Conservation (phyloP, 2,329 filamentous ascomycete species). For the Chaetomiaceae sp. region DNA sequence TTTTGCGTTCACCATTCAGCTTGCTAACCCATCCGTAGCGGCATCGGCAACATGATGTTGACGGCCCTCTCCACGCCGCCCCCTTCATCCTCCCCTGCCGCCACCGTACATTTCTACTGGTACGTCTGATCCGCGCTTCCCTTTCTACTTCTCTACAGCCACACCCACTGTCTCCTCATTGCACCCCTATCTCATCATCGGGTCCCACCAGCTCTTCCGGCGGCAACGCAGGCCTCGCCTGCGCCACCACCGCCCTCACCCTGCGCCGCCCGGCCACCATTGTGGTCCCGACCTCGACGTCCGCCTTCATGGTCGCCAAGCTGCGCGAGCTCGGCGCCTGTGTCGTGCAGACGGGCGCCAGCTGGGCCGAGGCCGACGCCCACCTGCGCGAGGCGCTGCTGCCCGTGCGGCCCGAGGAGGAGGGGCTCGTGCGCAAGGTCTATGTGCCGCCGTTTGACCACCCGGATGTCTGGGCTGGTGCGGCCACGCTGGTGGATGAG, state of each 20-base stretch:
- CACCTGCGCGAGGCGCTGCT: conserved; percentile 55
- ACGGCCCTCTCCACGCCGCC: conserved; percentile 34
- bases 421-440: conserved; percentile 34
- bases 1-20: neutral
- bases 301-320: conserved; percentile 61
- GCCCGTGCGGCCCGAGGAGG: conserved; percentile 17
- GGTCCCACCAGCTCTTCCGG: too few relatives aligned
- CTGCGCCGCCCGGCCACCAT: conserved; percentile 61
- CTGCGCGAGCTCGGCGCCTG: conserved; percentile 58
- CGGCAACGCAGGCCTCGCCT: conserved; percentile 75
- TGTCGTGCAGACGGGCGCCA: conserved; percentile 60
- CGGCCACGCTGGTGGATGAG: conserved; percentile 49
- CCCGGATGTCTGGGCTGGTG: conserved; percentile 59
- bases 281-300: conserved; percentile 61
- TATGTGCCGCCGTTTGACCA: conserved; percentile 64
- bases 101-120: conserved; percentile 58
- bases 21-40: conserved; percentile 28
- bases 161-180: too few relatives aligned
- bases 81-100: conserved; percentile 26
- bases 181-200: too few relatives aligned
- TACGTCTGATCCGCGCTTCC: too few relatives aligned
- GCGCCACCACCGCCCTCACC: conserved; percentile 61
- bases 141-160: too few relatives aligned
- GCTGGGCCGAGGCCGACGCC: conserved; percentile 62
- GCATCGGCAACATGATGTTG: conserved; percentile 65